These are phyloP conservation scores for Suillus subalutaceus DNA, from an alignment of 768 basidiomycete genomes.

Conservation along the genomic window DNA sequence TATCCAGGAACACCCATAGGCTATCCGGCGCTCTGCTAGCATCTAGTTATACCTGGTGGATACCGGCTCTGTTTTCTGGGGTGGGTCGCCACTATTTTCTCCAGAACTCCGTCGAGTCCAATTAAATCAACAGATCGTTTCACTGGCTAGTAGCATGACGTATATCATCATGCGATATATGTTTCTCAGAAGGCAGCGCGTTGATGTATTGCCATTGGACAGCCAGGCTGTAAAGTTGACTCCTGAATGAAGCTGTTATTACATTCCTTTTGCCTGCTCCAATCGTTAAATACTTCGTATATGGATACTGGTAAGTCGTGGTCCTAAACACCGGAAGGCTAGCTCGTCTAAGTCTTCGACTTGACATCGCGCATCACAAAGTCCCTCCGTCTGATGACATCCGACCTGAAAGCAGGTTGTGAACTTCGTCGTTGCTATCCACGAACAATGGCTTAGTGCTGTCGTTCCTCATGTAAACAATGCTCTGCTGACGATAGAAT, in stretches of 20 bases:
- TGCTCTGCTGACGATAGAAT: too few relatives aligned
- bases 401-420: too few relatives aligned
- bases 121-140: background rate
- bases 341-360: background rate
- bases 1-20: constrained; percentile 55
- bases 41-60: constrained; percentile 55
- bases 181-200: background rate
- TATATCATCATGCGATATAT: background rate
- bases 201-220: background rate
- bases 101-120: background rate
- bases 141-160: background rate
- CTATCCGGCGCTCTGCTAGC: constrained; percentile 58
- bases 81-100: constrained; percentile 19
- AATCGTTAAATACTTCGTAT: background rate
- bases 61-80: constrained; percentile 55
- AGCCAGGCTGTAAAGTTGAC: background rate
- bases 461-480: too few relatives aligned
- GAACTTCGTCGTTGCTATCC: too few relatives aligned
- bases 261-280: background rate
- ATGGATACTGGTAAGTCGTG: background rate
- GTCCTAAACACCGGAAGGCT: background rate
- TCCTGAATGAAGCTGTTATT: background rate
- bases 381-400: too few relatives aligned
- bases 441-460: too few relatives aligned
- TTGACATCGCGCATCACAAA: too few relatives aligned